Evolutionary conservation across 208 protist genomes (phyloP), one percentile per base, ranked within the genome.

Genomic region (Trypanosoma rangeli): DNA sequence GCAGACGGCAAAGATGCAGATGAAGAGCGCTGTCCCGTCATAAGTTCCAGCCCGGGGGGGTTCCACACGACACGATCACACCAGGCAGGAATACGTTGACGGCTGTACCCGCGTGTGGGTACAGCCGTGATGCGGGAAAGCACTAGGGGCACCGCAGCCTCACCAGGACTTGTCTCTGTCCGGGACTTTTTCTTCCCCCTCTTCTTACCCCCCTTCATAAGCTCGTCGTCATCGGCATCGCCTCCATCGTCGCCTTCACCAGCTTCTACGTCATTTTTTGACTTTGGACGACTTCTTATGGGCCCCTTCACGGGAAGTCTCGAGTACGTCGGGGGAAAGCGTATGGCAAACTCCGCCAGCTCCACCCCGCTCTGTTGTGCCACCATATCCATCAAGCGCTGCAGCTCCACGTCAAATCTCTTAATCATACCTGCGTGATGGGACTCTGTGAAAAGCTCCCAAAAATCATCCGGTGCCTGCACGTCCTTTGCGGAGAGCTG

Each of bases 31-130:
- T 53, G 56, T 8, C 84, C 83, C 9, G 78, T 66, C 56, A 92
- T 77, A 54, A 86, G 72, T 64, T 92, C 86, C 37, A 92, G 73
- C 1, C 76, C 87, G 7, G 90, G 76, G 22, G 87, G 78, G 57
- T 92, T 95, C 68, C 90, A 93, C 4, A 89, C 52, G 20, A 95
- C 74, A n/a, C 90, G 82, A 64, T 95, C 90, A 64, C 90, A 95
- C 90, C 90, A 95, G 26, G 90, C 90, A 9, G 90, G 87, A 46
- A 93, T 56, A n/a, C 90, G 83, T 33, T 70, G 35, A 29, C 74
- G 80, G 13, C 29, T 22, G 53, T 83, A 92, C 37, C 68, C 79
- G 46, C 73, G 64, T 13, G 63, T 59, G 1, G 55, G 54, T 22
- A 65, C n/a, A 9, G 37, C 39, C 12, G 62, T 48, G 16, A 70